phyloP scores from a whole-genome alignment of 2,329 filamentous ascomycete genomes.

The Paraconiothyrium brasiliense region DNA sequence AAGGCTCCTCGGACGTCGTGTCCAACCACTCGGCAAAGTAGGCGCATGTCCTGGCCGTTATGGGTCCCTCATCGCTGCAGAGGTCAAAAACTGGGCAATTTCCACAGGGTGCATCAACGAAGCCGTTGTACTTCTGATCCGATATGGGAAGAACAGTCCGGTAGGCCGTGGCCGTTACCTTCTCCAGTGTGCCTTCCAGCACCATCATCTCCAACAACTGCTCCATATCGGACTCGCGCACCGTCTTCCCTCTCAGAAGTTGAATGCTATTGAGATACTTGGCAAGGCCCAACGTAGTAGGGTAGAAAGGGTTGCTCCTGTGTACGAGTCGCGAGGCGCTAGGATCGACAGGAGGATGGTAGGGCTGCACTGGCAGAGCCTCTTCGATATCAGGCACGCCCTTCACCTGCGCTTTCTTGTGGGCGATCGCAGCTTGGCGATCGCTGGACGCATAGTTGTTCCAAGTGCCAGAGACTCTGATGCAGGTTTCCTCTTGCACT shows the following conservation, averaged over 20 bases:
- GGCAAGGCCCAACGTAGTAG: slow-evolving; percentile 81
- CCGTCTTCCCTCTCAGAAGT: slow-evolving; percentile 74
- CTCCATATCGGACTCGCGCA: slow-evolving; percentile 76
- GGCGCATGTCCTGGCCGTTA: slow-evolving; percentile 88
- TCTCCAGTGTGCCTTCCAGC: slow-evolving; percentile 85
- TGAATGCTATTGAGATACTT: slow-evolving; percentile 73
- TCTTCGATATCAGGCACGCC: slow-evolving; percentile 46
- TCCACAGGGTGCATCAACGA: slow-evolving; percentile 90
- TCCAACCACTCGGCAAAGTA: slow-evolving; percentile 88
- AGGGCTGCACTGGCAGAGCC: slow-evolving; percentile 35
- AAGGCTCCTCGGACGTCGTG: slow-evolving; percentile 41
- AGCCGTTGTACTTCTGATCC: slow-evolving; percentile 70
- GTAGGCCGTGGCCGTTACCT: slow-evolving; percentile 62
- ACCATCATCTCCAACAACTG: slow-evolving; percentile 88
- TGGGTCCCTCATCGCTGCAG: slow-evolving; percentile 88
- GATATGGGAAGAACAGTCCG: slow-evolving; percentile 50
- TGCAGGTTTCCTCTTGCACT: slow-evolving; percentile 77
- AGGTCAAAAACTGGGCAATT: slow-evolving; percentile 92
- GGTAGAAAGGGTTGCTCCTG: slow-evolving; percentile 78
- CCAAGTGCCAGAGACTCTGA: slow-evolving; percentile 59
- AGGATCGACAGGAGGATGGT: slow-evolving; percentile 34
- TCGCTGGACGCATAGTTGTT: slow-evolving; percentile 53
- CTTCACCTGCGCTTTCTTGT: slow-evolving; percentile 49
- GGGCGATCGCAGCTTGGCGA: slow-evolving; percentile 43
- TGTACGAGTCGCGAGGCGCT: slow-evolving; percentile 52